phyloP scores from a whole-genome alignment of 2,329 filamentous ascomycete species.

The Didymella exigua region DNA sequence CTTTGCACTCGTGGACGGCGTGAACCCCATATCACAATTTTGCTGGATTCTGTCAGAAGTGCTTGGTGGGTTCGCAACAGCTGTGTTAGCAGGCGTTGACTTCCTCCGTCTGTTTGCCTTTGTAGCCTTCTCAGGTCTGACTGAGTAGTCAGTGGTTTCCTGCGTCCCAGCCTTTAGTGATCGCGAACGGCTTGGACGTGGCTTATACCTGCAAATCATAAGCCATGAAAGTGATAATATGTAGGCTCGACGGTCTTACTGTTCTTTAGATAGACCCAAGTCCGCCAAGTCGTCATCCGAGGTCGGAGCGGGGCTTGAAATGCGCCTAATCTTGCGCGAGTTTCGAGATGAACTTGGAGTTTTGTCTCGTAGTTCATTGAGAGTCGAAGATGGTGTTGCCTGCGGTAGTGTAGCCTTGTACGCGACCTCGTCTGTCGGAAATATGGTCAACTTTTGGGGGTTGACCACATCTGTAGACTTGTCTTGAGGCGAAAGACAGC shows the following conservation, averaged over 20 bases:
- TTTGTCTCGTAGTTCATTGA: neutral
- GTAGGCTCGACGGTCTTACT: slow-evolving; percentile 14
- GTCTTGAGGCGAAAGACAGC: slow-evolving; percentile 13
- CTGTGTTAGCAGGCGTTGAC: slow-evolving; percentile 20
- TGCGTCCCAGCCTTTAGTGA: slow-evolving; percentile 32
- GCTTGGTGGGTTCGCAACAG: neutral
- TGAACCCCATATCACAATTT: slow-evolving; percentile 47
- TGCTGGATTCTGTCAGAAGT: slow-evolving; percentile 41
- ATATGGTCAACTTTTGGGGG: neutral
- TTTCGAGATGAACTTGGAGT: slow-evolving; percentile 1
- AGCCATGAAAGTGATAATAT: neutral
- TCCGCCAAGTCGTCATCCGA: slow-evolving; percentile 36
- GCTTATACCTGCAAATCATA: slow-evolving; percentile 30
- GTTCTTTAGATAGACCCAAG: slow-evolving; percentile 38
- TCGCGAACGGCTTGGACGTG: slow-evolving; percentile 45
- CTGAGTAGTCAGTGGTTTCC: slow-evolving; percentile 38
- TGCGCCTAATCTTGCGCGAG: slow-evolving; percentile 9
- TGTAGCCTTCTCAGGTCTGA: slow-evolving; percentile 36
- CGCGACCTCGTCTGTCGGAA: neutral
- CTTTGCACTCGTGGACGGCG: slow-evolving; percentile 34
- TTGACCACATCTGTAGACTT: neutral
- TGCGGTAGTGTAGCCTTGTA: neutral
- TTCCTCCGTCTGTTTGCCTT: slow-evolving; percentile 32
- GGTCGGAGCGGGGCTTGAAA: neutral
- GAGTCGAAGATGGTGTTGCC: neutral